Base-by-base conservation (phyloP, 768 basidiomycete genomes). In the Tephrocybe sp. region DNA sequence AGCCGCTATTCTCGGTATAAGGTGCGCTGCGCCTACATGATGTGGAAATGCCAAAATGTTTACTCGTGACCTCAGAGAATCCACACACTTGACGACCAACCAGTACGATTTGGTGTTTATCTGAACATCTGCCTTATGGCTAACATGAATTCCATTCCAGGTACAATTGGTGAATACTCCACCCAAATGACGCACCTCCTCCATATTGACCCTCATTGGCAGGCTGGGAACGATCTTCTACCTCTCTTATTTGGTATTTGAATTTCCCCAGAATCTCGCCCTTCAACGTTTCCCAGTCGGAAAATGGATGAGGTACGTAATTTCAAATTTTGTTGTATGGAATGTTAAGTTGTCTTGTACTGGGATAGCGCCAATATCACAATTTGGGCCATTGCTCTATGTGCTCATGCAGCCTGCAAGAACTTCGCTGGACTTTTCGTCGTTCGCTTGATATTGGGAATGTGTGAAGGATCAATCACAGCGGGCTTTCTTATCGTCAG, bases 171-270 rank as follows among this genome's bases (percentile, higher is more conserved):
- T 82, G 64, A 39, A 53, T 13, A 10, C 10, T 22, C 18, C 15
- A n/a, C 23, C 11, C 27, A 29, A 5, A 29, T 5, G 6, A 29
- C 11, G 5, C 27, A n/a, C 27, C 27, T 29, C 27, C 5, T 29
- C 27, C 27, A 29, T 5, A 5, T 29, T 5, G 27, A 29, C 27
- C 11, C 6, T 5, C 11, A 11, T 29, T 11, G 27, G 5, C 42
- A 86, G 85, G 86, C 78, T 88, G 7, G 86, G 86, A 12, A 87
- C 86, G 4, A 77, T 88, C 30, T 87, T 87, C 61, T 88, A 88
- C 57, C 61, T 88, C 42, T 79, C 81, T 58, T 88, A 87, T 57
- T 75, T 88, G 10, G 57, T 72, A 8, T 88, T 89, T 54, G 84
- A 87, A 57, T 86, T 84, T 55, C 87, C 86, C 0, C 87, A 87